These are phyloP conservation scores for Nemania serpens DNA, from an alignment of 2,329 filamentous ascomycete genomes.

Conservation along the genomic window DNA sequence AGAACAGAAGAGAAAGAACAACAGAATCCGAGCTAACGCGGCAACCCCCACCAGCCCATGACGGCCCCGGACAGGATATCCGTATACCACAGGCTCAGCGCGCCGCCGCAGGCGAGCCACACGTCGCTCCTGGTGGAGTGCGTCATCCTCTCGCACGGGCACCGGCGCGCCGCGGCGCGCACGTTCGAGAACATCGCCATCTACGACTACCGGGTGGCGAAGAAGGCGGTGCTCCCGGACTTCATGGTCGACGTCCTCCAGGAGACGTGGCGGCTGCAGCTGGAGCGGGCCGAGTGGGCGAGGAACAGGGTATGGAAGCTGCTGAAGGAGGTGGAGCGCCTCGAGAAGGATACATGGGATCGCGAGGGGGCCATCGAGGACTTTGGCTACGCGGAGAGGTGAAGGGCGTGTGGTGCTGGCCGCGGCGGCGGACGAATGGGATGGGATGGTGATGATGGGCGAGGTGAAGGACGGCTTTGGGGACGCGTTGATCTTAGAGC, in stretches of 20 bases:
- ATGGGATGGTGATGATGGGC: background rate
- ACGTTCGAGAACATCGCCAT: constrained; percentile 79
- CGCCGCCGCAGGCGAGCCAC: constrained; percentile 50
- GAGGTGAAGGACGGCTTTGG: background rate
- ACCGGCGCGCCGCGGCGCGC: constrained; percentile 73
- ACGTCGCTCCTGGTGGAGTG: constrained; percentile 62
- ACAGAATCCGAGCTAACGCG: constrained; percentile 2
- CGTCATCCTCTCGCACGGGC: constrained; percentile 74
- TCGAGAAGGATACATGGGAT: constrained; percentile 80
- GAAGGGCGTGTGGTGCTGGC: constrained; percentile 1
- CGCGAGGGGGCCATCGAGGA: constrained; percentile 73
- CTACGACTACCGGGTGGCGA: constrained; percentile 70
- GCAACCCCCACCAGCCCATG: constrained; percentile 66
- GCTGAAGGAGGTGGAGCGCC: constrained; percentile 57
- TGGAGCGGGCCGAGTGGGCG: constrained; percentile 59
- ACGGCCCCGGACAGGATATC: constrained; percentile 81
- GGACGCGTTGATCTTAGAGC: no score
- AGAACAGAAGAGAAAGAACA: no score
- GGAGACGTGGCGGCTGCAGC: constrained; percentile 64
- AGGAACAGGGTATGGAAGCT: constrained; percentile 60
- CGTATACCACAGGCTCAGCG: constrained; percentile 77
- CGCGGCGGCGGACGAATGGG: no score
- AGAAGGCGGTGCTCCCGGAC: constrained; percentile 60
- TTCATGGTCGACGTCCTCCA: constrained; percentile 67
- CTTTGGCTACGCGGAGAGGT: constrained; percentile 51